Base-by-base conservation (phyloP, 106 monocot genomes). In the Dioscorea alata region DNA sequence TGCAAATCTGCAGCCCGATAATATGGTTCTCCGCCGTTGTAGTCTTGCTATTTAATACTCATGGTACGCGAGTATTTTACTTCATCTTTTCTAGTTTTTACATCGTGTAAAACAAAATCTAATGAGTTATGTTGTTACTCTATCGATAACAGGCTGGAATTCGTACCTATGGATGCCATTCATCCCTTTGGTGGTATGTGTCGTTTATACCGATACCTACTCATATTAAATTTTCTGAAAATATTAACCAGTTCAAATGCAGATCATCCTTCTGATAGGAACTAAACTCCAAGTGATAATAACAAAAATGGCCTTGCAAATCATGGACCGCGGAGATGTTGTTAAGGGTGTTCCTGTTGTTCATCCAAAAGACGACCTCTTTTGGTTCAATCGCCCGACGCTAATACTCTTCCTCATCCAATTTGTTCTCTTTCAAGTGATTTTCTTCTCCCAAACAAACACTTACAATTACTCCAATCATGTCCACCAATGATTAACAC, bases 351-450 rank as follows among this genome's bases (percentile, higher is more conserved):
- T 60, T 15, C 71, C 71, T 1, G 59, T 48, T 18, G 71, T 71
- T 35, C 33, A 49, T 2, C 42, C 60, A 18, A 60, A 59, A 4
- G 60, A 71, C 17, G 71, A 71, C 1, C 42, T 58, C 22, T 71
- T 61, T 23, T 71, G 71, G 71, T 71, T 71, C 60, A 22, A 57
- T 18, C 71, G 71, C 10, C 71, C 71, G 0, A 48, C 59, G 6
- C 59, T 71, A 13, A 57, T 71, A 1, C 71, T 71, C 71, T 49
- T 22, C 42, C 48, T 71, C 42, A 71, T 71, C 22, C 71, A 71
- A 14, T 71, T 71, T 65, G 81, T 82, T 18, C 76, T 82, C 33
- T 82, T 82, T 53, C 76, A 76, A 76, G 81, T 82, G 24, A 21
- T 28, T 2, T 10, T 16, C 16, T 56, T 19, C 54, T 52, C 19